Conservation (phyloP, 345 rosid species). For the Erodium maritimum region DNA sequence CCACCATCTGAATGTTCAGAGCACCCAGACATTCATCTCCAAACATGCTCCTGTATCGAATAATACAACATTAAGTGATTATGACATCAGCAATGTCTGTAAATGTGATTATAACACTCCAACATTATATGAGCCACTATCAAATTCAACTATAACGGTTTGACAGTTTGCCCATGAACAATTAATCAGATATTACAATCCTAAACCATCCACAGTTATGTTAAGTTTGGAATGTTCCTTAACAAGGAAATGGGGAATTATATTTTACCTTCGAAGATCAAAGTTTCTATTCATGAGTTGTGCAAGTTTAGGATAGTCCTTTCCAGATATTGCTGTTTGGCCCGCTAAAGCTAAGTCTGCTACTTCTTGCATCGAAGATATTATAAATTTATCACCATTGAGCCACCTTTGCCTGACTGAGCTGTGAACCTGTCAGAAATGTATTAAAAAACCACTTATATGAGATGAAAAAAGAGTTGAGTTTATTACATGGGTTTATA, state of each 20-base stretch:
- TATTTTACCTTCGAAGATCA: slow-evolving; percentile 62
- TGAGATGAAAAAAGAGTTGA: not conserved
- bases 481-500: not conserved
- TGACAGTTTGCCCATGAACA: no score
- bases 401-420: slow-evolving; percentile 82
- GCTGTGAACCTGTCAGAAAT: slow-evolving; percentile 58
- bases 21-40: slow-evolving; percentile 73
- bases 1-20: slow-evolving; percentile 83
- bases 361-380: slow-evolving; percentile 58
- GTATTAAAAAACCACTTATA: no score
- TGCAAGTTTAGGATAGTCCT: slow-evolving; percentile 52
- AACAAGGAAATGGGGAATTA: not conserved
- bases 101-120: no score
- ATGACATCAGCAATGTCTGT: no score
- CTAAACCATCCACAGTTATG: no score
- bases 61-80: no score
- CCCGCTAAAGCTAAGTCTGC: slow-evolving; percentile 66
- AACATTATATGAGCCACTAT: no score
- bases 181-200: no score
- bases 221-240: no score
- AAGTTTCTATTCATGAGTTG: slow-evolving; percentile 75
- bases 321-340: slow-evolving; percentile 39
- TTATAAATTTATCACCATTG: slow-evolving; percentile 65
- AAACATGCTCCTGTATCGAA: slow-evolving; percentile 48
- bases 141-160: no score